Percentiles rank a stretch among this genome's conserved stretches.
These are phyloP conservation scores for Quercus engelmannii DNA, from an alignment of 306 rosid species.

Conservation along the genomic window DNA sequence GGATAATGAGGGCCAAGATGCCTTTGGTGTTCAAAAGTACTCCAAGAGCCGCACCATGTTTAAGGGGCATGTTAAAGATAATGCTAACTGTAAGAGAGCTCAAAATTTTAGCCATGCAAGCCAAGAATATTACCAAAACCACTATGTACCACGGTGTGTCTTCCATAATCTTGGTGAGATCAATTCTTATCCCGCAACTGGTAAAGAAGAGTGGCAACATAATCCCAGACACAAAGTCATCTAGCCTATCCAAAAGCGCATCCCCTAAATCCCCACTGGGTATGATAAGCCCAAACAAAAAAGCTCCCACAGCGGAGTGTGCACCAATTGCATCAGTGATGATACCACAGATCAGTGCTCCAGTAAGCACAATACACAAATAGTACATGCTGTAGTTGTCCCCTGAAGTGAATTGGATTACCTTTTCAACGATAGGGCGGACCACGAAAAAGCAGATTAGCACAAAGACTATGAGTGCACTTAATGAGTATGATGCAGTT, in stretches of 20 bases:
- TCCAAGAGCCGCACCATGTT: constrained; percentile 41
- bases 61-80: constrained; percentile 16
- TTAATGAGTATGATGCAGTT: not conserved
- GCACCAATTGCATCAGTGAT: constrained; percentile 40
- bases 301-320: constrained; percentile 40
- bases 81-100: constrained; percentile 17
- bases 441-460: constrained; percentile 12
- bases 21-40: constrained; percentile 44
- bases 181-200: constrained; percentile 23
- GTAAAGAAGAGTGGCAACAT: constrained; percentile 21
- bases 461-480: not conserved
- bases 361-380: constrained; percentile 26
- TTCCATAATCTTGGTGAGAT: rapidly evolving
- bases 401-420: constrained; percentile 14
- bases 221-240: constrained; percentile 29
- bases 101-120: constrained; percentile 21
- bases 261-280: constrained; percentile 38
- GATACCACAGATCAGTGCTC: not conserved
- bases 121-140: not conserved
- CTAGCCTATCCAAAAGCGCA: not conserved
- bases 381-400: constrained; percentile 25
- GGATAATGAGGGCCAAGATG: constrained; percentile 29
- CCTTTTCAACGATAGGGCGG: constrained; percentile 13
- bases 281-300: constrained; percentile 41
- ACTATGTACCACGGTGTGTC: not conserved